Base-by-base conservation (phyloP, 164 flowering plant genomes). In the Dillenia suffruticosa region DNA sequence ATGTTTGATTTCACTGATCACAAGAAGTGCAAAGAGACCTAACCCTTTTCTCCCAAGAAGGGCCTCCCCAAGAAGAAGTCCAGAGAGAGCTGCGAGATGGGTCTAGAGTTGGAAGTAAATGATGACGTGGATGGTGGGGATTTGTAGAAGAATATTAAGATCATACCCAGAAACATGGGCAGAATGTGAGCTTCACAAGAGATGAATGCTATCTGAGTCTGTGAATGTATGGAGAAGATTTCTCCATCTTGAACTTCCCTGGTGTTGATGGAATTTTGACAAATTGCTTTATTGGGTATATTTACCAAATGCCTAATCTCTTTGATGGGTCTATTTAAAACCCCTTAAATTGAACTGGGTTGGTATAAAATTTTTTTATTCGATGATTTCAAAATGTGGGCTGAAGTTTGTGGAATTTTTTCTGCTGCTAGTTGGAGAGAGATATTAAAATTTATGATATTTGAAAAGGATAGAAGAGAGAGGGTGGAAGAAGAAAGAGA, bases 191-290 rank as follows among this genome's bases (percentile, higher is more conserved):
- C n/a, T n/a, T n/a, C 22, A 84, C 53, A 67, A 40, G 87, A 81
- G 59, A 77, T 9, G 84, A 80, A 45, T 86, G 88, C 68, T 74
- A 83, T 22, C 92, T 74, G 51, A 79, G 55, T 13, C 85, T 66
- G 64, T 74, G 66, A 24, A 65, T 49, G 74, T 85, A 81, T 0
- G 82, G 57, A 0, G 72, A 70, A 0, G 96, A 87, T 54, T 88
- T 92, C 9, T 92, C 98, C 81, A 88, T 83, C 88, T 92, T 93
- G 86, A 90, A 87, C 63, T 90, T 93, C 0, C 98, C 98, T 2
- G 97, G 96, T 0, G 94, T 89, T 2, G 96, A 87, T 1, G 98
- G 96, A 45, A 72, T 75, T 73, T 76, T 64, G 63, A 88, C 96
- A 44, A 77, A 81, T 69, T 81, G 70, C 68, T 74, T 83, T 74